A percentile compares a stretch with the other conserved stretches of the same genome.
These are phyloP conservation scores for Mortierella claussenii DNA, from an alignment of 192 early-diverging fungal genomes.

Conservation along the genomic window DNA sequence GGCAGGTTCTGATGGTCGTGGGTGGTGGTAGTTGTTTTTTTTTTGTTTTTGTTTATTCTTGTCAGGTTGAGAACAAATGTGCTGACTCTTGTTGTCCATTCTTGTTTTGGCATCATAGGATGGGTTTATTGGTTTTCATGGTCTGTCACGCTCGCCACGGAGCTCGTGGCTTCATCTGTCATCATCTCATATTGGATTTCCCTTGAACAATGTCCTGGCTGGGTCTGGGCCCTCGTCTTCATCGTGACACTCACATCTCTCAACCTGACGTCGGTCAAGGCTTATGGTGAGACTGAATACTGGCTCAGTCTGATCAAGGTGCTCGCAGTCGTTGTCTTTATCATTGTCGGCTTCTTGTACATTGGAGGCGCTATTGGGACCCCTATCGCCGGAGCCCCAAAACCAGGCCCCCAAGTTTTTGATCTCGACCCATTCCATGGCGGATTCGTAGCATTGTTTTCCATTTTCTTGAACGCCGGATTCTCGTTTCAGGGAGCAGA, in stretches of 20 bases:
- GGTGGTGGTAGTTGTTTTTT: neutral
- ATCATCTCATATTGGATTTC: constrained; percentile 72
- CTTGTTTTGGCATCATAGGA: constrained; percentile 3
- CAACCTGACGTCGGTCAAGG: constrained; percentile 73
- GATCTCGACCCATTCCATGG: constrained; percentile 64
- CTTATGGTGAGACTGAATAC: constrained; percentile 88
- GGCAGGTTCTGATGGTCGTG: too few species aligned
- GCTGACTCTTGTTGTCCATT: too few species aligned
- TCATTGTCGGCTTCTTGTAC: constrained; percentile 77
- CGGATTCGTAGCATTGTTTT: constrained; percentile 62
- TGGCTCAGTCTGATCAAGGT: constrained; percentile 83
- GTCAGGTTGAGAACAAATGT: too few species aligned
- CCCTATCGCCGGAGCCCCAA: constrained; percentile 60
- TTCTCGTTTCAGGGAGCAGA: constrained; percentile 91
- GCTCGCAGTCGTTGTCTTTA: constrained; percentile 77
- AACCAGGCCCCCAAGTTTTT: constrained; percentile 36
- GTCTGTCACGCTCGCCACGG: constrained; percentile 75
- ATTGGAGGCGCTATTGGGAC: constrained; percentile 67
- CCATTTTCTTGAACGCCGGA: constrained; percentile 49
- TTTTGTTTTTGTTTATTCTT: constrained; percentile 1
- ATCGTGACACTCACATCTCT: constrained; percentile 70
- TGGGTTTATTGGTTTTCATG: constrained; percentile 79
- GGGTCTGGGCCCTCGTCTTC: constrained; percentile 65
- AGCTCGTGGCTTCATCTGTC: constrained; percentile 78
- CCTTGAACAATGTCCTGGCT: constrained; percentile 25